phyloP scores from a whole-genome alignment of 345 rosid genomes.

The Limnanthes douglasii region DNA sequence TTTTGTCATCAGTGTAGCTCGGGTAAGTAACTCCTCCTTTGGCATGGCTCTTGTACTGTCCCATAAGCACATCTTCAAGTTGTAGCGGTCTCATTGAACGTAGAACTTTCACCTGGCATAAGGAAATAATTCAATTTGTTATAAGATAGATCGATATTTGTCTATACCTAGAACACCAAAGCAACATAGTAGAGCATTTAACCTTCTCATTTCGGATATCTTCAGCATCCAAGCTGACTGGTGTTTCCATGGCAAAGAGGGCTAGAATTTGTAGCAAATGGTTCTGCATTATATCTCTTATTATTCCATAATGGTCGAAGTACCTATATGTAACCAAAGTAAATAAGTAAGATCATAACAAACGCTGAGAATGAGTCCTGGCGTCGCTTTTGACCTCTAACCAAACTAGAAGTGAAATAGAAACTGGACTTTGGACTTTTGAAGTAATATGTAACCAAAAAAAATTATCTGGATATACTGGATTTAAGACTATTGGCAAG shows the following conservation, averaged over 20 bases:
- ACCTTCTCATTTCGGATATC: conserved; percentile 98
- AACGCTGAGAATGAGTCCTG: too few relatives aligned
- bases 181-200: not conserved
- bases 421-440: too few relatives aligned
- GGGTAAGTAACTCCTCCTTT: conserved; percentile 77
- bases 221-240: conserved; percentile 97
- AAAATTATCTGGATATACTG: too few relatives aligned
- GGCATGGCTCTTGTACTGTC: conserved; percentile 91
- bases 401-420: too few relatives aligned
- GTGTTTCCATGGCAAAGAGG: conserved; percentile 98
- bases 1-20: conserved; percentile 75
- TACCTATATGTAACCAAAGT: conserved; percentile 30
- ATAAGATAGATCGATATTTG: conserved; percentile 1
- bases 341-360: not conserved
- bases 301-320: conserved; percentile 87
- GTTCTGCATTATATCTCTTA: conserved; percentile 98
- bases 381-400: too few relatives aligned
- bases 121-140: conserved; percentile 3
- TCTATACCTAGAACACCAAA: conserved; percentile 1
- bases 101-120: conserved; percentile 75
- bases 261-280: conserved; percentile 98
- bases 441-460: too few relatives aligned
- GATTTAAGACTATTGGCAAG: too few relatives aligned
- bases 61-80: conserved; percentile 68
- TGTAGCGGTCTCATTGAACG: conserved; percentile 86